Evolutionary conservation across 495 filamentous ascomycete species (phyloP).

Genomic region (Pseudevernia furfuracea): DNA sequence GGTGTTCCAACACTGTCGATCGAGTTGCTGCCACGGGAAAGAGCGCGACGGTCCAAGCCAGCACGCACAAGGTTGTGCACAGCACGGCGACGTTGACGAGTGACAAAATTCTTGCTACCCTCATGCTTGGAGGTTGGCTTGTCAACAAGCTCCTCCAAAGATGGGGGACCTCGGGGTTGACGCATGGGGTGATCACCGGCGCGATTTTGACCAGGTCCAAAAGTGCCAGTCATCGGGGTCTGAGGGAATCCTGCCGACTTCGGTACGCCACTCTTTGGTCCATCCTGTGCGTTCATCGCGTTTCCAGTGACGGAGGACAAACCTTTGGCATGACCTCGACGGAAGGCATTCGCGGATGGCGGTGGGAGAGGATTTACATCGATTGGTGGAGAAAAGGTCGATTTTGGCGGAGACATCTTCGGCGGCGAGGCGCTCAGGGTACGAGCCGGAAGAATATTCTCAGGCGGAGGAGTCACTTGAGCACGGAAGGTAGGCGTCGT

Average conservation of each 20-base stretch:
- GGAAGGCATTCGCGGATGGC: constrained; percentile 77
- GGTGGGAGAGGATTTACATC: constrained; percentile 68
- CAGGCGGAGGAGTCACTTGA: constrained; percentile 73
- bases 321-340: constrained; percentile 85
- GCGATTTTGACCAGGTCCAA: constrained; percentile 86
- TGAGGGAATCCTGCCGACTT: constrained; percentile 71
- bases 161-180: constrained; percentile 87
- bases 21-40: constrained; percentile 50
- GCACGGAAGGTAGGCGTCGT: constrained; percentile 59
- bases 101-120: constrained; percentile 96
- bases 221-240: constrained; percentile 78
- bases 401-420: constrained; percentile 57
- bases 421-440: constrained; percentile 30
- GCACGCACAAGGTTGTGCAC: constrained; percentile 86
- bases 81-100: constrained; percentile 85
- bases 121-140: constrained; percentile 92
- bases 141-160: constrained; percentile 80
- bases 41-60: constrained; percentile 73
- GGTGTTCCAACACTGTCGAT: constrained; percentile 64
- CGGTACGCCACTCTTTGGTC: constrained; percentile 57
- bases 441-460: constrained; percentile 33
- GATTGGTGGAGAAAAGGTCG: constrained; percentile 50
- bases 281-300: constrained; percentile 48
- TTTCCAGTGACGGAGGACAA: constrained; percentile 64
- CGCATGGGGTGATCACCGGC: constrained; percentile 91